A percentile compares a stretch with the other conserved stretches of the same genome.
phyloP scores from a whole-genome alignment of 495 filamentous ascomycete genomes.

The Apiosordaria backusii region DNA sequence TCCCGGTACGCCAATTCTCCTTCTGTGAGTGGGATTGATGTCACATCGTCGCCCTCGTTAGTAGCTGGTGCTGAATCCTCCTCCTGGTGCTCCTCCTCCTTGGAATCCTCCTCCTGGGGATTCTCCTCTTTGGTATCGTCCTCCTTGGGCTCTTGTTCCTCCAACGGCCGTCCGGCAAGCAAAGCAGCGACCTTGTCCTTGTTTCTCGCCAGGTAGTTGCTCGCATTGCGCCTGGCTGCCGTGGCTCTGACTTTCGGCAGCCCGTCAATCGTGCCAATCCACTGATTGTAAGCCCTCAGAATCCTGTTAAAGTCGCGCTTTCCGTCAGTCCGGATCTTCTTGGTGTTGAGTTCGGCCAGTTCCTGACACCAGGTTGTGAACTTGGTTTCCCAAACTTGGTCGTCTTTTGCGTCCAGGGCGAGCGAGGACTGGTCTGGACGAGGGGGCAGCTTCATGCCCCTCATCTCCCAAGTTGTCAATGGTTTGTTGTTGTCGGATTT shows the following conservation, averaged over 20 bases:
- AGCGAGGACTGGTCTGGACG: conserved; percentile 1
- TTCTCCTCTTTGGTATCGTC: neutral
- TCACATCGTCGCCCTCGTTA: neutral
- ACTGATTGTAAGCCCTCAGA: conserved; percentile 11
- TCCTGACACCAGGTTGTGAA: conserved; percentile 26
- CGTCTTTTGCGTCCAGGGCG: conserved; percentile 1
- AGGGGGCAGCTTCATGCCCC: neutral
- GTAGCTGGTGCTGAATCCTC: neutral
- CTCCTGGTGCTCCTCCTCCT: neutral
- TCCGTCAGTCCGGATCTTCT: conserved; percentile 6
- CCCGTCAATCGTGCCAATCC: conserved; percentile 20
- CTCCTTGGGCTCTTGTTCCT: neutral
- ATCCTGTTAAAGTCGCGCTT: conserved; percentile 6
- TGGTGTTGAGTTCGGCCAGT: conserved; percentile 14
- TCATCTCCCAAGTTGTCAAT: neutral
- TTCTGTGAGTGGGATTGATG: conserved; percentile 3
- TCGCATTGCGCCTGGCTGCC: conserved; percentile 16
- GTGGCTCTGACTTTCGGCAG: conserved; percentile 16
- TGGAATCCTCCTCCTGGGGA: neutral
- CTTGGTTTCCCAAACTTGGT: conserved; percentile 16
- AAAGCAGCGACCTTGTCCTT: conserved; percentile 9
- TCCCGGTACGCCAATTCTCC: conserved; percentile 28
- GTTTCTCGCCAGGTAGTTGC: conserved; percentile 7
- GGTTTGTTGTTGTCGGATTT: neutral
- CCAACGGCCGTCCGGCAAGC: conserved; percentile 1